These are phyloP conservation scores for Yamadazyma taylorii DNA, from an alignment of 1,139 yeast species.

Conservation along the genomic window DNA sequence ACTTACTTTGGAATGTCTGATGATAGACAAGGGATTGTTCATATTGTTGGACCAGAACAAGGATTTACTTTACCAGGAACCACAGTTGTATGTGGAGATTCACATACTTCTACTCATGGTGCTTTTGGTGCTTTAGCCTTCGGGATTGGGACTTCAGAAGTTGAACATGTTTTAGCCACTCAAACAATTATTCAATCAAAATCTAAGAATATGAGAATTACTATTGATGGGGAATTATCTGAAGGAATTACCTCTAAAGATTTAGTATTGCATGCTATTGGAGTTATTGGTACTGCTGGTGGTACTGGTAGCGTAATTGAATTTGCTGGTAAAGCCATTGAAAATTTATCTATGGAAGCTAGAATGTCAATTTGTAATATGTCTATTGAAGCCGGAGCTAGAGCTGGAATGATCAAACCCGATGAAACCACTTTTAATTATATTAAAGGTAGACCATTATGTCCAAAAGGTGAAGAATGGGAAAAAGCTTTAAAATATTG, in stretches of 20 bases:
- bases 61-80: constrained; percentile 98
- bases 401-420: constrained; percentile 99
- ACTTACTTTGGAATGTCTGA: constrained; percentile 95
- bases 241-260: constrained; percentile 96
- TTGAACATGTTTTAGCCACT: constrained; percentile 96
- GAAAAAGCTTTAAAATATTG: constrained; percentile 90
- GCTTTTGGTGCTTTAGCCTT: constrained; percentile 98
- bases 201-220: constrained; percentile 92
- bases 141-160: constrained; percentile 99
- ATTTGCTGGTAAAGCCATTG: constrained; percentile 94
- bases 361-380: constrained; percentile 99
- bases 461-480: constrained; percentile 93
- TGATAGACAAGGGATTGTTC: constrained; percentile 95
- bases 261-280: constrained; percentile 88
- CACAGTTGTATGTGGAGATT: constrained; percentile 98
- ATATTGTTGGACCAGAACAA: constrained; percentile 97
- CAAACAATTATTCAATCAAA: constrained; percentile 93
- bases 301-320: constrained; percentile 98
- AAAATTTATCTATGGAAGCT: constrained; percentile 92
- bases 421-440: constrained; percentile 83
- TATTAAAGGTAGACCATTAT: constrained; percentile 89
- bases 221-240: constrained; percentile 76
- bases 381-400: constrained; percentile 98
- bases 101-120: constrained; percentile 98
- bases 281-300: constrained; percentile 98